phyloP scores from a whole-genome alignment of 305 asterid species.

The Solanum chacoense region DNA sequence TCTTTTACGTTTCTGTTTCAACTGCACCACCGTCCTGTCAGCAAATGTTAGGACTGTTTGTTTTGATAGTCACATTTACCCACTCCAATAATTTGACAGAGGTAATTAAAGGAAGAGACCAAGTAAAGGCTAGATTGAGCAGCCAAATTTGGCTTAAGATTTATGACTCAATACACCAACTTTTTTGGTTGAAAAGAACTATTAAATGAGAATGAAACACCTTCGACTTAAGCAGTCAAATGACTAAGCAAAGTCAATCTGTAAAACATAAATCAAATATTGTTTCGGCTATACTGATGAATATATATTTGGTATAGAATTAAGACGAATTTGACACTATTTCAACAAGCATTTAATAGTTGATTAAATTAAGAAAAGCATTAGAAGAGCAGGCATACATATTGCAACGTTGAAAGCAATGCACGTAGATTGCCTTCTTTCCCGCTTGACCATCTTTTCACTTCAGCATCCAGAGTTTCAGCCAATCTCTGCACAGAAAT shows the following conservation, averaged over 20 bases:
- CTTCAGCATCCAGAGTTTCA: slow-evolving; percentile 76
- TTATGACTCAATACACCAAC: not conserved
- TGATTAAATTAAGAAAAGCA: slow-evolving; percentile 2
- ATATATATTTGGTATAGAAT: not conserved
- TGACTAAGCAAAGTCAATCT: not conserved
- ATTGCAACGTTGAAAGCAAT: slow-evolving; percentile 91
- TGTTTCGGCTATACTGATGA: not conserved
- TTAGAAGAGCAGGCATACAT: slow-evolving; percentile 34
- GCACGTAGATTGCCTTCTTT: slow-evolving; percentile 94
- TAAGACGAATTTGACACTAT: not conserved
- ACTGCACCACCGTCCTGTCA: not conserved
- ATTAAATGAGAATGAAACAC: not conserved
- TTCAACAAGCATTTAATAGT: not conserved
- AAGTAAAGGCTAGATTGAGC: not conserved
- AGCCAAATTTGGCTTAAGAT: not conserved
- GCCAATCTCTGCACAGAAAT: slow-evolving; percentile 66
- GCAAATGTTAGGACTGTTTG: not conserved
- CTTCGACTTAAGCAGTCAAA: not conserved
- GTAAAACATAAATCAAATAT: not conserved
- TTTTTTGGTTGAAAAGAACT: not conserved
- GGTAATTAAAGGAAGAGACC: not conserved
- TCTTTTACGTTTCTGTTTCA: not conserved
- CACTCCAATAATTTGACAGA: not conserved
- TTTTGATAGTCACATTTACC: not conserved
- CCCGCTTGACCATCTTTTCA: slow-evolving; percentile 91